phyloP scores from a whole-genome alignment of 2,329 filamentous ascomycete species.

The Apiospora malaysiana region DNA sequence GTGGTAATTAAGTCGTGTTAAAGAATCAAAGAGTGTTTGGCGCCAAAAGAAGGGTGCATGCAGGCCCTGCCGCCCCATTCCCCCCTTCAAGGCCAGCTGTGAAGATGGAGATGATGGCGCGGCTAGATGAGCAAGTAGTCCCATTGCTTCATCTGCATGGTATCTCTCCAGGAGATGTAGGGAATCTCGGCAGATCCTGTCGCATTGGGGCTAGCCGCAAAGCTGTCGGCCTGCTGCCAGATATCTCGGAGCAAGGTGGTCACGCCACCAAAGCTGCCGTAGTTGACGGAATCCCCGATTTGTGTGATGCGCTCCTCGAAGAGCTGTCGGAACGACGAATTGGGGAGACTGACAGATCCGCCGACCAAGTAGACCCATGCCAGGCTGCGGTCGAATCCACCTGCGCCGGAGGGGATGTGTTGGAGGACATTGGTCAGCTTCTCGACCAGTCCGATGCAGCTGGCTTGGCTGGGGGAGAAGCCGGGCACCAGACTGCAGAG shows the following conservation, averaged over 20 bases:
- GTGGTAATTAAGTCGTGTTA: conserved; percentile 25
- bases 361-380: conserved; percentile 93
- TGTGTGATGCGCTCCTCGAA: conserved; percentile 76
- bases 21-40: conserved; percentile 34
- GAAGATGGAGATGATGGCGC: conserved; percentile 29
- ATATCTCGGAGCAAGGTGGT: conserved; percentile 79
- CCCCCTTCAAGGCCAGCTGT: conserved; percentile 47
- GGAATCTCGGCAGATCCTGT: conserved; percentile 52
- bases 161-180: conserved; percentile 91
- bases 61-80: conserved; percentile 27
- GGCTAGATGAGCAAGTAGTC: conserved; percentile 86
- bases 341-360: conserved; percentile 76
- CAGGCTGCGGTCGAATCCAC: conserved; percentile 87
- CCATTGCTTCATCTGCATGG: conserved; percentile 91
- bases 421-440: conserved; percentile 79
- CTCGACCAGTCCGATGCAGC: conserved; percentile 77
- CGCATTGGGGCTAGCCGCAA: conserved; percentile 44
- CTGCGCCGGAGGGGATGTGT: conserved; percentile 79
- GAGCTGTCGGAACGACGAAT: conserved; percentile 77
- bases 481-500: conserved; percentile 95
- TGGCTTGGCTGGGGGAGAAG: conserved; percentile 76
- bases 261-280: conserved; percentile 87
- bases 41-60: conserved; percentile 32
- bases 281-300: conserved; percentile 77
- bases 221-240: conserved; percentile 78